phyloP scores from a whole-genome alignment of 2,329 filamentous ascomycete genomes.

The Waltergamsia citrina region DNA sequence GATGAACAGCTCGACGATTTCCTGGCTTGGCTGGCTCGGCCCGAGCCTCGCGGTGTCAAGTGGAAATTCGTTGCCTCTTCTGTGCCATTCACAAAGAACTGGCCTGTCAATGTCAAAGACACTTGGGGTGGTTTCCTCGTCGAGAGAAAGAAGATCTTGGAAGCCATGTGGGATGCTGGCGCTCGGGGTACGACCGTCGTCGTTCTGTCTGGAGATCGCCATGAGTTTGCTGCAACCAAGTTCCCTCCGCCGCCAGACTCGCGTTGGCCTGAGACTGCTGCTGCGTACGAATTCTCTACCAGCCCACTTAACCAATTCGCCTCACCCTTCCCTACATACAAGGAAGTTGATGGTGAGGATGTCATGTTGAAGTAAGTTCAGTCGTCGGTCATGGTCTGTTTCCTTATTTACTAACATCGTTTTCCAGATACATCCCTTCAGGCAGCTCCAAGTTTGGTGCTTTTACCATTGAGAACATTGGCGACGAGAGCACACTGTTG shows the following conservation, averaged over 20 bases:
- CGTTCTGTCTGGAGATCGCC: conserved; percentile 83
- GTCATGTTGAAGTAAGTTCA: conserved; percentile 67
- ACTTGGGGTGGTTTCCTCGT: conserved; percentile 89
- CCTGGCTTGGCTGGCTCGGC: conserved; percentile 62
- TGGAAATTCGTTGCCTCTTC: conserved; percentile 93
- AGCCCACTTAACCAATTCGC: conserved; percentile 94
- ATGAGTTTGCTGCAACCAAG: conserved; percentile 89
- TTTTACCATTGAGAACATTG: conserved; percentile 59
- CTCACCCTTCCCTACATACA: conserved; percentile 74
- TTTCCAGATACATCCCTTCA: conserved; percentile 52
- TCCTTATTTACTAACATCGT: not conserved
- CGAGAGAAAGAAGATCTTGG: conserved; percentile 70
- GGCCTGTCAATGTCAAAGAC: conserved; percentile 78
- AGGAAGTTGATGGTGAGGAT: conserved; percentile 72
- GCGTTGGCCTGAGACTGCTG: conserved; percentile 51
- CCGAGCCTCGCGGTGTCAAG: conserved; percentile 66
- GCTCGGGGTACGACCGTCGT: conserved; percentile 43
- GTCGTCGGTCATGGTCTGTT: not conserved
- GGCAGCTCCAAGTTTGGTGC: conserved; percentile 79
- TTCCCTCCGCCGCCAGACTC: conserved; percentile 54
- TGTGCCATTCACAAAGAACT: conserved; percentile 96
- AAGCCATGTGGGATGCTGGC: conserved; percentile 89
- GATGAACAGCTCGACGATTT: conserved; percentile 69
- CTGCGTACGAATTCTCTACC: conserved; percentile 85
- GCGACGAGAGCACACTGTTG: conserved; percentile 59